Evolutionary conservation across 192 early-diverging fungal genomes (phyloP), one percentile per base, ranked within the genome.

Genomic region (Tieghemiomyces parasiticus): DNA sequence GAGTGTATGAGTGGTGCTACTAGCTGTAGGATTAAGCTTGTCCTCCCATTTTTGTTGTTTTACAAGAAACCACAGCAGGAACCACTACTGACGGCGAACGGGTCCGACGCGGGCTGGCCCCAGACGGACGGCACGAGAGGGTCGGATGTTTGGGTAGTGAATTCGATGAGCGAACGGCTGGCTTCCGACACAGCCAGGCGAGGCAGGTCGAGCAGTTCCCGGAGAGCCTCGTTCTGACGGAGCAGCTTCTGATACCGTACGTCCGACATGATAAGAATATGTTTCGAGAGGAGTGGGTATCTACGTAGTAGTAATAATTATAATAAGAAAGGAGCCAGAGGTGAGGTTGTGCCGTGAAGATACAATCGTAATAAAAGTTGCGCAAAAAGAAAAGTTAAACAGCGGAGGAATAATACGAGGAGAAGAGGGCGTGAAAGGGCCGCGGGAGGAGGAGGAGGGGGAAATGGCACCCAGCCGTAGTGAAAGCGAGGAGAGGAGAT

Each of bases 121-220:
- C 54, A 56, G 13, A 56, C 14, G 1, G 54, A 56, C 31, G 54
- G 54, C 4, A 56, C 0, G 16, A 56, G 10, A 12, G 54, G 31
- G 34, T 56, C 54, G 24, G 13, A 0, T 1, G 54, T 56, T 24
- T 56, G 31, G 12, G 14, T 1, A 1, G 34, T 56, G 24, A 4
- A 56, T 31, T 56, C 31, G 19, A 56, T 35, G 14, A 56, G 4
- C 54, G 29, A n/a, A 20, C 20, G 54, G 33, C 30, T 33, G 26
- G 54, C 54, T 56, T 31, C 30, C 1, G 54, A 56, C 4, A 56
- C 54, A 2, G 54, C 24, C 29, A 56, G 29, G 34, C 54, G 54
- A 31, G 26, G 31, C 34, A 56, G 29, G 54, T 33, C 24, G 0
- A 56, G 54, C 16, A 33, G 54, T 34, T 56, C 54, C 10, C 12